These are phyloP conservation scores for Monilinia fructicola DNA, from an alignment of 2,329 filamentous ascomycete species.

Conservation along the genomic window DNA sequence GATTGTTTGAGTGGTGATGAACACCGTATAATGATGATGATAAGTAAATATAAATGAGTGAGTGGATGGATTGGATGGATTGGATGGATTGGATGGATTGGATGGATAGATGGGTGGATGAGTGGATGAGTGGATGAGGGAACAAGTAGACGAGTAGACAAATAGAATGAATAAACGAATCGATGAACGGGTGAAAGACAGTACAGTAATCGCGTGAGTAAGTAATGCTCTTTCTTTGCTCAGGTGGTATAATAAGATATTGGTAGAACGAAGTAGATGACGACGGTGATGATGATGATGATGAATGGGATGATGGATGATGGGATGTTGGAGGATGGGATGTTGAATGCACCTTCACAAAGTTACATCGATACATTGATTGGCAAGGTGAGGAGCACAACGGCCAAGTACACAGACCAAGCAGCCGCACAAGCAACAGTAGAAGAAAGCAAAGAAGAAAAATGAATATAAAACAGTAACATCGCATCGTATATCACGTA, in stretches of 20 bases:
- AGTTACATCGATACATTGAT: background rate
- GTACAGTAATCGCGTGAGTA: background rate
- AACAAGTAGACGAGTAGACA: background rate
- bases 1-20: background rate
- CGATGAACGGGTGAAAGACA: no score
- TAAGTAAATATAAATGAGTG: no score
- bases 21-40: background rate
- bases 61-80: no score
- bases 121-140: background rate
- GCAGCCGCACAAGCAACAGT: background rate
- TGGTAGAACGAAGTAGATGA: slow-evolving; percentile 3
- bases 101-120: no score
- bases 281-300: no score
- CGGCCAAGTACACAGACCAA: background rate
- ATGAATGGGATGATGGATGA: background rate
- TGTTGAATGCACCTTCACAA: background rate
- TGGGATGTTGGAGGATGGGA: no score
- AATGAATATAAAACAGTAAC: background rate
- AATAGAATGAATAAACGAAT: background rate
- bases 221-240: background rate
- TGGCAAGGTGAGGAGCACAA: slow-evolving; percentile 8
- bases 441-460: background rate
- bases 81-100: no score
- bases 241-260: background rate
- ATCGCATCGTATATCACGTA: no score